A percentile compares a stretch with the other conserved stretches of the same genome.
phyloP scores from a whole-genome alignment of 2,329 filamentous ascomycete genomes.

The Colletotrichum sp. region DNA sequence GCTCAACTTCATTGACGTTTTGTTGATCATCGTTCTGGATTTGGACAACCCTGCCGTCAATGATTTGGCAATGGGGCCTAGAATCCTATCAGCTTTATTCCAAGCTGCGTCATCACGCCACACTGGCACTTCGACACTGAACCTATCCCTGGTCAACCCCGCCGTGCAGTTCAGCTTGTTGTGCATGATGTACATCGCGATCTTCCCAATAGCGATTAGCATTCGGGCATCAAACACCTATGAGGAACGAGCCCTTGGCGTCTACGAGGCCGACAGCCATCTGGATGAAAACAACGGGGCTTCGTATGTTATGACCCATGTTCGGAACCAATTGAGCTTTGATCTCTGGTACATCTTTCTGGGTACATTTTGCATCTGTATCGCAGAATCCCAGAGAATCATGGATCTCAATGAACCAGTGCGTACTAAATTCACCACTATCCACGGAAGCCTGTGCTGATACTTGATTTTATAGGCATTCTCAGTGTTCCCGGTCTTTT shows the following conservation, averaged over 20 bases:
- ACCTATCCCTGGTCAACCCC: conserved; percentile 54
- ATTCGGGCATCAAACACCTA: conserved; percentile 67
- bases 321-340: conserved; percentile 44
- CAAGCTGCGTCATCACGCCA: conserved; percentile 57
- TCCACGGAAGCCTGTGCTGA: neutral
- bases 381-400: conserved; percentile 16
- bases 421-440: neutral
- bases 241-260: conserved; percentile 65
- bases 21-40: conserved; percentile 58
- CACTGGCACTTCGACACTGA: conserved; percentile 55
- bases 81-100: conserved; percentile 62
- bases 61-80: conserved; percentile 45
- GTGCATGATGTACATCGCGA: conserved; percentile 71
- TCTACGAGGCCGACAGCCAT: conserved; percentile 47
- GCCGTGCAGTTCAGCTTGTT: conserved; percentile 63
- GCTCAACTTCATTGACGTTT: conserved; percentile 59
- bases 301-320: conserved; percentile 36
- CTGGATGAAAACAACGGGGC: conserved; percentile 31
- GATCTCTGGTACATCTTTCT: conserved; percentile 47
- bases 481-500: conserved; percentile 35
- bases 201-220: conserved; percentile 65
- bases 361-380: conserved; percentile 40
- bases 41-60: conserved; percentile 57
- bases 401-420: conserved; percentile 3
- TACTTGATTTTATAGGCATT: conserved; percentile 27